Conservation (phyloP, 257 asterid genomes). For the Penstemon davidsonii region DNA sequence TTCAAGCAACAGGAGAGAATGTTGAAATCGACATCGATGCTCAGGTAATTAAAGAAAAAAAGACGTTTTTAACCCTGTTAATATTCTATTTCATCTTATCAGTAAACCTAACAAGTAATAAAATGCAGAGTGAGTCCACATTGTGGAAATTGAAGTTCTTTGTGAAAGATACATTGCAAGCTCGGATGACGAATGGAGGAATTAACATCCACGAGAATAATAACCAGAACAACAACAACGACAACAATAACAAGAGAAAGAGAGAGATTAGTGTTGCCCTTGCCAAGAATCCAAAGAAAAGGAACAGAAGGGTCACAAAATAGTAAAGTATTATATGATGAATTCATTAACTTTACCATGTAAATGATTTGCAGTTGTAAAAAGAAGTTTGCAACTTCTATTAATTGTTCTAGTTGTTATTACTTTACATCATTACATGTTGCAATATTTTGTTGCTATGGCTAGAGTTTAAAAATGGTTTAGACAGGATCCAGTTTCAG, state of each 20-base stretch:
- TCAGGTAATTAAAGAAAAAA: slow-evolving; percentile 48
- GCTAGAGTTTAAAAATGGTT: no score
- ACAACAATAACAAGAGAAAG: slow-evolving; percentile 36
- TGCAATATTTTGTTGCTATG: no score
- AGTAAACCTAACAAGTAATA: no score
- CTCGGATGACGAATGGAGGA: slow-evolving; percentile 51
- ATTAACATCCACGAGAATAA: slow-evolving; percentile 38
- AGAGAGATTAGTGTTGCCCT: slow-evolving; percentile 48
- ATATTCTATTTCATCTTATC: not conserved
- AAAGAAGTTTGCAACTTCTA: no score
- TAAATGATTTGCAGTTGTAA: no score
- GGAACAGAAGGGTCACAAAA: slow-evolving; percentile 40
- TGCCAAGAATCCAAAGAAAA: slow-evolving; percentile 53
- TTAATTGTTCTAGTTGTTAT: no score
- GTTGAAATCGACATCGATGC: slow-evolving; percentile 79
- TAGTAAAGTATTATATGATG: no score
- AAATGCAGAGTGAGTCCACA: slow-evolving; percentile 71
- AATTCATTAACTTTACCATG: no score
- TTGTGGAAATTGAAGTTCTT: slow-evolving; percentile 82
- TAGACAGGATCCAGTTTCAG: no score
- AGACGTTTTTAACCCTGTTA: not conserved
- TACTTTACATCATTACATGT: no score
- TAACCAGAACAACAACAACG: slow-evolving; percentile 22
- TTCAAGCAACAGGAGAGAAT: slow-evolving; percentile 53
- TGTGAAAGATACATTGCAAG: slow-evolving; percentile 62